phyloP scores from a whole-genome alignment of 2,329 filamentous ascomycete species.

The Clonostachys solani region DNA sequence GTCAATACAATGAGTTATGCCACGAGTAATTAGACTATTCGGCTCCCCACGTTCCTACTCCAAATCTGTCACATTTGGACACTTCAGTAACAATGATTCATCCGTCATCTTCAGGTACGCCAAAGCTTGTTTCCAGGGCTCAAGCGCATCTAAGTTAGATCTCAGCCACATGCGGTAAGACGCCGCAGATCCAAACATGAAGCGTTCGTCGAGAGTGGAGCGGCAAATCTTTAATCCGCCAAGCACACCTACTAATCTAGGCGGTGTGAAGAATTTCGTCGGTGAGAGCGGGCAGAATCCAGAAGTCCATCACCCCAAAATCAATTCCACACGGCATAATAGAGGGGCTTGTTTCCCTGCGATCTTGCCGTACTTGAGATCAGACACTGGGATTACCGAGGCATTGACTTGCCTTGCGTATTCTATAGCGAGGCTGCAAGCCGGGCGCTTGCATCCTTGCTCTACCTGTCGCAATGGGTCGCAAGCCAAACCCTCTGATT shows the following conservation, averaged over 20 bases:
- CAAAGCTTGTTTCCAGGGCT: no score
- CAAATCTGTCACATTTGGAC: no score
- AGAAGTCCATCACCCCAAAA: background rate
- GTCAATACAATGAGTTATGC: no score
- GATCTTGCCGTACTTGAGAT: background rate
- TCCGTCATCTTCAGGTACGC: no score
- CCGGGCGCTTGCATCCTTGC: slow-evolving; percentile 15
- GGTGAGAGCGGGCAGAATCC: slow-evolving; percentile 33
- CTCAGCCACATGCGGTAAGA: no score
- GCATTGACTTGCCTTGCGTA: background rate
- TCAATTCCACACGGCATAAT: background rate
- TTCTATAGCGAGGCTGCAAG: slow-evolving; percentile 13
- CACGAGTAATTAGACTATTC: no score
- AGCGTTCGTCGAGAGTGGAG: background rate
- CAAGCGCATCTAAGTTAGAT: no score
- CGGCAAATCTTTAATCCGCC: background rate
- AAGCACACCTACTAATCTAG: background rate
- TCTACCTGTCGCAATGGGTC: slow-evolving; percentile 57
- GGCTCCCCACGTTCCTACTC: no score
- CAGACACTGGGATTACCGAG: background rate
- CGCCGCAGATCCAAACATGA: background rate
- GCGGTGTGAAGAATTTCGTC: slow-evolving; percentile 26
- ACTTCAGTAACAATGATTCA: no score
- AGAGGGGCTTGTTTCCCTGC: background rate
- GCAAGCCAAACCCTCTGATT: slow-evolving; percentile 80